Evolutionary conservation across 2,329 filamentous ascomycete genomes (phyloP), one percentile per base, ranked within the genome.

Genomic region (Chrysoporthe puriensis): DNA sequence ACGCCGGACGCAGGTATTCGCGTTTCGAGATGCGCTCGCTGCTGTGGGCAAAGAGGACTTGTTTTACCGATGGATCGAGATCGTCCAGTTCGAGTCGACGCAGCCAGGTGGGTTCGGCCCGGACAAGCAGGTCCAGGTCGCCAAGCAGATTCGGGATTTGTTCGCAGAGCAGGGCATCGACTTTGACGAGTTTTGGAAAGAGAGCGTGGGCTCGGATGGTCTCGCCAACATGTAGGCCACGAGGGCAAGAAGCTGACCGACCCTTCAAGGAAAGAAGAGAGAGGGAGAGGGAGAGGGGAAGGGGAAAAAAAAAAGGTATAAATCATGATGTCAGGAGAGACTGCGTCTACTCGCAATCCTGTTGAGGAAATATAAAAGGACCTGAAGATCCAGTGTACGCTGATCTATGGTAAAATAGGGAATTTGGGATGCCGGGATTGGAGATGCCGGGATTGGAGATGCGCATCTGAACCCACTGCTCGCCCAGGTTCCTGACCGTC

Each of bases 1-100:
- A 70, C 86, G 86, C 60, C 82, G 89, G 72, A 86, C 89, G 70
- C 93, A 96, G 79, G 90, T 97, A 9, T 87, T 96, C 70, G 85
- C 86, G 2, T 96, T 97, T 77, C 90, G 92, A 73, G 91, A 96
- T 56, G 88, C 89, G 26, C 83, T 97, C 72, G 85, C 86, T 1
- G 85, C 85, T 2, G 84, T 96, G 78, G 93, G 91, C 56, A 97
- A 97, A 79, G 94, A 97, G 77, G 89, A 91, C 71, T 78, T 97
- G 64, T 97, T 97, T 81, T 97, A 92, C 81, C 88, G 91, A 66
- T 97, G 94, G 93, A 92, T 97, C 61, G 94, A 97, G 81, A 86
- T 96, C 75, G 89, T 97, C 62, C 94, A 97, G 79, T 96, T 89
- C 74, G 94, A 97, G 79, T 90, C 92, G 54, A 90, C 89, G 46